phyloP scores from a whole-genome alignment of 768 basidiomycete genomes.

The Krasilnikovozyma curviuscula region DNA sequence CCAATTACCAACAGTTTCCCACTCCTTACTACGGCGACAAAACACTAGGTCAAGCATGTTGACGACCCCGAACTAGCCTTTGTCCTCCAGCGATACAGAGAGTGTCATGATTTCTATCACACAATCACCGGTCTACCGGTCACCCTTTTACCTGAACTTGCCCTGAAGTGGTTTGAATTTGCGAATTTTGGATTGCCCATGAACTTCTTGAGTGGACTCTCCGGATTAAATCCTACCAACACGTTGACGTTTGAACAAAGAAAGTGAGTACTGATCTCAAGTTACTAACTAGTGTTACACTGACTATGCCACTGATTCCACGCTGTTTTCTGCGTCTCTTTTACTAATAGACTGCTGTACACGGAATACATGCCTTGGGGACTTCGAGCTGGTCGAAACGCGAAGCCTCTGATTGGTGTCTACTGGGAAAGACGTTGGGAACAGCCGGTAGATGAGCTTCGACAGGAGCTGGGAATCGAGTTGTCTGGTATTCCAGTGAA shows the following conservation, averaged over 20 bases:
- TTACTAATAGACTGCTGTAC: too few species aligned
- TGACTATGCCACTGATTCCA: too few species aligned
- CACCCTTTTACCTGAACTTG: slow-evolving; percentile 73
- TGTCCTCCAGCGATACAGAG: slow-evolving; percentile 81
- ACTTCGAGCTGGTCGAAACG: slow-evolving; percentile 54
- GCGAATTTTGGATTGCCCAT: slow-evolving; percentile 80
- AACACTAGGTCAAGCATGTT: slow-evolving; percentile 94
- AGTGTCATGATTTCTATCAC: slow-evolving; percentile 96
- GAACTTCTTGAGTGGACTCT: slow-evolving; percentile 45
- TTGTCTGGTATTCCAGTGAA: too few species aligned
- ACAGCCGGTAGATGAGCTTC: slow-evolving; percentile 59
- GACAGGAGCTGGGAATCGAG: slow-evolving; percentile 56
- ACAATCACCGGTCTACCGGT: slow-evolving; percentile 75
- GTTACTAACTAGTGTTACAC: too few species aligned
- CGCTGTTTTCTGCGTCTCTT: too few species aligned
- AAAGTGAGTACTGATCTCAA: too few species aligned
- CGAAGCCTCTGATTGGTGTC: slow-evolving; percentile 61
- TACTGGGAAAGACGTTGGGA: slow-evolving; percentile 95
- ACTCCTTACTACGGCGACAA: slow-evolving; percentile 3
- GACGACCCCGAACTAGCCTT: slow-evolving; percentile 90
- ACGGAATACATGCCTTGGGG: slow-evolving; percentile 86
- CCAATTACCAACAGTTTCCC: not conserved
- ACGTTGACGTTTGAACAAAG: slow-evolving; percentile 40
- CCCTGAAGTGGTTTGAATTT: slow-evolving; percentile 86
- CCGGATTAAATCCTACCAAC: slow-evolving; percentile 50